A percentile compares a stretch with the other conserved stretches of the same genome.
phyloP scores from a whole-genome alignment of 805 yeast genomes.

The Sugiyamaella floridensis region DNA sequence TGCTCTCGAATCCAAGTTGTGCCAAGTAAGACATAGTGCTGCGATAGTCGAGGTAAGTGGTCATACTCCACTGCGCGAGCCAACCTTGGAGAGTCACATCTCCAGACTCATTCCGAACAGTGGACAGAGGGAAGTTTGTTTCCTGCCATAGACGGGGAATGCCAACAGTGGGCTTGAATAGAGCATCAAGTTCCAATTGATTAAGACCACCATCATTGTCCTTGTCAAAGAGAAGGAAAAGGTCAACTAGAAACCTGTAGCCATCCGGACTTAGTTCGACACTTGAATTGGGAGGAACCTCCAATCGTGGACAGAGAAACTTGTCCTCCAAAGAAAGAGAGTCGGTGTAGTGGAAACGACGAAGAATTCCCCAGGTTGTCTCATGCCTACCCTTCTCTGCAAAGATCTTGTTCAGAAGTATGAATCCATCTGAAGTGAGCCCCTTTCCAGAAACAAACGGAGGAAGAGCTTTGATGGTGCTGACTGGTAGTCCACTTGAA shows the following conservation, averaged over 20 bases:
- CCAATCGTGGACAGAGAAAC: slow-evolving; percentile 58
- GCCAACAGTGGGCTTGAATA: slow-evolving; percentile 90
- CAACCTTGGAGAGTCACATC: slow-evolving; percentile 93
- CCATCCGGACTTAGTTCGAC: slow-evolving; percentile 93
- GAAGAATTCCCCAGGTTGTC: slow-evolving; percentile 89
- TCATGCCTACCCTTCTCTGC: slow-evolving; percentile 93
- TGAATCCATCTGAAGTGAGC: slow-evolving; percentile 65
- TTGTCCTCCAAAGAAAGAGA: slow-evolving; percentile 78
- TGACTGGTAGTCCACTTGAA: background rate
- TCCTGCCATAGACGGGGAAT: slow-evolving; percentile 83
- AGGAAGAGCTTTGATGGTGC: slow-evolving; percentile 17
- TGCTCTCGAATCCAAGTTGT: slow-evolving; percentile 72
- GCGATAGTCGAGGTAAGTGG: slow-evolving; percentile 77
- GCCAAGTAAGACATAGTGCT: slow-evolving; percentile 85
- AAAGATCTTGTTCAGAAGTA: slow-evolving; percentile 68
- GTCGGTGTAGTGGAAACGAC: slow-evolving; percentile 87
- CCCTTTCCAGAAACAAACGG: slow-evolving; percentile 38
- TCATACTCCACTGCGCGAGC: slow-evolving; percentile 98
- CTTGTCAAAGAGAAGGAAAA: slow-evolving; percentile 79
- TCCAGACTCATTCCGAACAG: slow-evolving; percentile 86
- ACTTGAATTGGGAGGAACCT: slow-evolving; percentile 16
- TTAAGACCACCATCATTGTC: slow-evolving; percentile 96
- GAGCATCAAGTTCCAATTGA: slow-evolving; percentile 55
- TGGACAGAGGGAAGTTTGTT: slow-evolving; percentile 75
- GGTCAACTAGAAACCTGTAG: slow-evolving; percentile 82